These are phyloP conservation scores for Candida hispaniensis DNA, from an alignment of 805 yeast genomes.

Conservation along the genomic window DNA sequence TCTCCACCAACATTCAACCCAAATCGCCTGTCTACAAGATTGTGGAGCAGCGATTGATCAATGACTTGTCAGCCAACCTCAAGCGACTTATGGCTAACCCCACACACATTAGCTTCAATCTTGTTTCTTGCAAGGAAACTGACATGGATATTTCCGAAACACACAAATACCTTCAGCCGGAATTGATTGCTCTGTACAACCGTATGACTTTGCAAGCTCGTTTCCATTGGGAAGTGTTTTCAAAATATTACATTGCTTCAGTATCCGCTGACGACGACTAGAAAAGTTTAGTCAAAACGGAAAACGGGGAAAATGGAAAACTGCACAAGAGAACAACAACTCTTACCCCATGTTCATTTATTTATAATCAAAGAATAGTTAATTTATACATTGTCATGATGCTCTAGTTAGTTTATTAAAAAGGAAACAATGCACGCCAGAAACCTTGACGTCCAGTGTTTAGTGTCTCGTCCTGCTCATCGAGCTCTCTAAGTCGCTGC, in stretches of 20 bases:
- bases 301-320: too few species aligned
- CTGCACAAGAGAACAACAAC: too few species aligned
- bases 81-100: slow-evolving; percentile 10
- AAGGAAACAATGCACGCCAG: too few species aligned
- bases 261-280: too few species aligned
- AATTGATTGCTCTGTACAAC: slow-evolving; percentile 40
- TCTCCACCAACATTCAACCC: slow-evolving; percentile 79
- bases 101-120: slow-evolving; percentile 17
- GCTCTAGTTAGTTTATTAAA: too few species aligned
- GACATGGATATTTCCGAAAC: slow-evolving; percentile 17
- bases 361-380: too few species aligned
- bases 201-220: slow-evolving; percentile 56
- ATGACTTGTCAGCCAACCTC: slow-evolving; percentile 16
- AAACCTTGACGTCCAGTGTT: too few species aligned
- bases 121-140: slow-evolving; percentile 21
- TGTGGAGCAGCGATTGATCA: slow-evolving; percentile 46
- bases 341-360: too few species aligned
- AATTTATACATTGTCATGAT: too few species aligned
- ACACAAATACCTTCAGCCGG: slow-evolving; percentile 29
- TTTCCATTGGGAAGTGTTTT: slow-evolving; percentile 80
- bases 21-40: slow-evolving; percentile 62
- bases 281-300: too few species aligned
- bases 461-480: too few species aligned
- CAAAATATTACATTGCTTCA: slow-evolving; percentile 50
- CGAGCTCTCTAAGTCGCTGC: too few species aligned